Evolutionary conservation across 1,284 basidiomycete species (phyloP).

Genomic region (Naganishia sp.): DNA sequence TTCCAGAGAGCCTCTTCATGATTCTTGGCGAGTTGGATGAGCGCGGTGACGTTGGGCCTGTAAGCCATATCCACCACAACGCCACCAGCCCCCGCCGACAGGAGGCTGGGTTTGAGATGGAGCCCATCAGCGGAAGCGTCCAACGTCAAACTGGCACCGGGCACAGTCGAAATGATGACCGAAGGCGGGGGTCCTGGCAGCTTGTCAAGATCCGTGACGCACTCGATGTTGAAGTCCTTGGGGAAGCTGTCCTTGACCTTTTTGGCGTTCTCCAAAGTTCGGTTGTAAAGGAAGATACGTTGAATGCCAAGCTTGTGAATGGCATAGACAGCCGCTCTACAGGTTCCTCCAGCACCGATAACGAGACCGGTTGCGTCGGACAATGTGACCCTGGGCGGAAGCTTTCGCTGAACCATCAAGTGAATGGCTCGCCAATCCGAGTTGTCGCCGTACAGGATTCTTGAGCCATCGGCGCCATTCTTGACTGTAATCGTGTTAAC

Average conservation of each 20-base stretch:
- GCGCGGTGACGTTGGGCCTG: slow-evolving; percentile 64
- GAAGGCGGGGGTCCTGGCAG: slow-evolving; percentile 64
- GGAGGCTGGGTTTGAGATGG: slow-evolving; percentile 58
- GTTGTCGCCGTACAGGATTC: slow-evolving; percentile 77
- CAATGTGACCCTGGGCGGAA: slow-evolving; percentile 38
- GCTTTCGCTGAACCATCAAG: slow-evolving; percentile 56
- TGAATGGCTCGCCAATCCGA: slow-evolving; percentile 89
- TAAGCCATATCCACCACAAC: slow-evolving; percentile 93
- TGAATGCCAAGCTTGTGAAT: slow-evolving; percentile 68
- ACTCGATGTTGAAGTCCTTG: slow-evolving; percentile 60
- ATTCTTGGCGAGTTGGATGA: slow-evolving; percentile 55
- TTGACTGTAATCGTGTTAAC: slow-evolving; percentile 84
- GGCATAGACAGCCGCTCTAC: slow-evolving; percentile 88
- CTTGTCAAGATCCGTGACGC: slow-evolving; percentile 62
- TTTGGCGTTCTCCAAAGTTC: slow-evolving; percentile 72
- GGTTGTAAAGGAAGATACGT: slow-evolving; percentile 80
- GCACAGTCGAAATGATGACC: slow-evolving; percentile 82
- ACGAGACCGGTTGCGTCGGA: slow-evolving; percentile 64
- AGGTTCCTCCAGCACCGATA: slow-evolving; percentile 89
- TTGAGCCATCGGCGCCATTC: slow-evolving; percentile 55
- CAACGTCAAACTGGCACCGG: slow-evolving; percentile 67
- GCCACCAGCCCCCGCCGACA: slow-evolving; percentile 54
- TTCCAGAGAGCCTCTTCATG: slow-evolving; percentile 59
- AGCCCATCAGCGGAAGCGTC: slow-evolving; percentile 56
- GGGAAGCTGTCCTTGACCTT: slow-evolving; percentile 70